Percentiles rank a stretch among this genome's conserved stretches.
Conservation (phyloP, 257 asterid species). For the Plantago ovata region DNA sequence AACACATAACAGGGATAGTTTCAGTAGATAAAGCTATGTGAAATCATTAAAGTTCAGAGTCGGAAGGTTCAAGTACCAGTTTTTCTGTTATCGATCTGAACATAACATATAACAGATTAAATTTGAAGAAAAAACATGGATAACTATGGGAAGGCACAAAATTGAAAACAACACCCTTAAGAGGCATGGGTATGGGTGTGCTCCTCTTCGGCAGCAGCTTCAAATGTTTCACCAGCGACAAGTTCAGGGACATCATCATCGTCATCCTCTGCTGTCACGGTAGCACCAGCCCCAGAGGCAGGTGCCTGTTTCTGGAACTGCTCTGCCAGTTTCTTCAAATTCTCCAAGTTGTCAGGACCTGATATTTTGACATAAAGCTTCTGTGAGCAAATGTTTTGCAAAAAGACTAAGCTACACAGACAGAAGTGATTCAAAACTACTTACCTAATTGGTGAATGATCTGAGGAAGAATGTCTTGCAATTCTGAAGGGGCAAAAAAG, state of each 20-base stretch:
- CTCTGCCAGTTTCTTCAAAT: slow-evolving; percentile 68
- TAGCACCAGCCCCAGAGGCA: slow-evolving; percentile 31
- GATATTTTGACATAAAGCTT: slow-evolving; percentile 1
- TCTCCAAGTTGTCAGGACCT: slow-evolving; percentile 72
- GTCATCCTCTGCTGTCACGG: slow-evolving; percentile 33
- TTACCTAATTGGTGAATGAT: slow-evolving; percentile 56
- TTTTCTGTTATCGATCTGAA: slow-evolving; percentile 12
- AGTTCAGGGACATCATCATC: slow-evolving; percentile 75
- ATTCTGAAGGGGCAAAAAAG: slow-evolving; percentile 26
- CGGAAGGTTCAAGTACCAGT: slow-evolving; percentile 14
- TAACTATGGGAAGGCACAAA: slow-evolving; percentile 24
- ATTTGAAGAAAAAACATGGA: slow-evolving; percentile 23
- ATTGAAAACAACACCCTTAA: slow-evolving; percentile 23
- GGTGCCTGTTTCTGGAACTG: slow-evolving; percentile 73
- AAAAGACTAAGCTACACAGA: background rate
- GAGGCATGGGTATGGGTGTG: slow-evolving; percentile 26
- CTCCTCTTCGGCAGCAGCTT: slow-evolving; percentile 64
- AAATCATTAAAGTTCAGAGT: slow-evolving; percentile 19
- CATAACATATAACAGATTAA: slow-evolving; percentile 9
- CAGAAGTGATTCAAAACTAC: background rate
- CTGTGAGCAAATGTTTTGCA: background rate
- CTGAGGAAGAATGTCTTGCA: slow-evolving; percentile 54
- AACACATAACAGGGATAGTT: background rate
- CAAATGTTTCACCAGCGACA: slow-evolving; percentile 60
- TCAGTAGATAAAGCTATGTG: slow-evolving; percentile 12